Conservation (phyloP, 176 grass and related monocot genomes). For the Phoenix dactylifera region DNA sequence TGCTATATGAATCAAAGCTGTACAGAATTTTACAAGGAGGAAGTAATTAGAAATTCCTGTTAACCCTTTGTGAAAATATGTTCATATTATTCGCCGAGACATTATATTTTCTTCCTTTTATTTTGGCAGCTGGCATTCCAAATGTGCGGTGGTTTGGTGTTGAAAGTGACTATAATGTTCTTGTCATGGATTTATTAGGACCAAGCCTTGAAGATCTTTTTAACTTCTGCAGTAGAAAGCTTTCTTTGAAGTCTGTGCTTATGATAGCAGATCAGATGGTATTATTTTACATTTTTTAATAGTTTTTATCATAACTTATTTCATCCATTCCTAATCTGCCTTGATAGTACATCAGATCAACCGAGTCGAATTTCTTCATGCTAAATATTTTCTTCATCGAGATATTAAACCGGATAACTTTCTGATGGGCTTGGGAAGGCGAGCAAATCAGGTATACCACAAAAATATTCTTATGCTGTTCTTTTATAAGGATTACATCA, state of each 20-base stretch:
- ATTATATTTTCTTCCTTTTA: not conserved
- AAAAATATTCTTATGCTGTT: too few relatives aligned
- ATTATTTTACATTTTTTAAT: not conserved
- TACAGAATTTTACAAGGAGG: conserved; percentile 19
- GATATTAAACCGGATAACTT: conserved; percentile 15
- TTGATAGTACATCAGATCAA: not conserved
- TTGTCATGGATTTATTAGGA: conserved; percentile 16
- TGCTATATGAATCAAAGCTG: conserved; percentile 17
- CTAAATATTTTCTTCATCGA: conserved; percentile 10
- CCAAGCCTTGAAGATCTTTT: conserved; percentile 14
- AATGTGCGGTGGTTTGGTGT: conserved; percentile 12
- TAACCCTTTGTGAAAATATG: not conserved
- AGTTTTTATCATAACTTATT: not conserved
- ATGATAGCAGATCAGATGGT: conserved; percentile 18
- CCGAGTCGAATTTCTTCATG: conserved; percentile 9
- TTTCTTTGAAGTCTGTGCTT: conserved; percentile 13
- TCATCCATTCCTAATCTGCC: not conserved
- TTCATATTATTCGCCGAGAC: too few relatives aligned
- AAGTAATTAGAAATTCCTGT: conserved; percentile 7
- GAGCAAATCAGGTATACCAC: conserved; percentile 7
- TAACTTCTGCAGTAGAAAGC: conserved; percentile 9
- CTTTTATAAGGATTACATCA: not conserved
- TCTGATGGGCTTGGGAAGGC: conserved; percentile 16
- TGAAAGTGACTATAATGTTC: conserved; percentile 14
- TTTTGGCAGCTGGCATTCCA: conserved; percentile 8